Evolutionary conservation across 768 basidiomycete genomes (phyloP), one percentile per base, ranked within the genome.

Genomic region (Hemileccinum impolitum): DNA sequence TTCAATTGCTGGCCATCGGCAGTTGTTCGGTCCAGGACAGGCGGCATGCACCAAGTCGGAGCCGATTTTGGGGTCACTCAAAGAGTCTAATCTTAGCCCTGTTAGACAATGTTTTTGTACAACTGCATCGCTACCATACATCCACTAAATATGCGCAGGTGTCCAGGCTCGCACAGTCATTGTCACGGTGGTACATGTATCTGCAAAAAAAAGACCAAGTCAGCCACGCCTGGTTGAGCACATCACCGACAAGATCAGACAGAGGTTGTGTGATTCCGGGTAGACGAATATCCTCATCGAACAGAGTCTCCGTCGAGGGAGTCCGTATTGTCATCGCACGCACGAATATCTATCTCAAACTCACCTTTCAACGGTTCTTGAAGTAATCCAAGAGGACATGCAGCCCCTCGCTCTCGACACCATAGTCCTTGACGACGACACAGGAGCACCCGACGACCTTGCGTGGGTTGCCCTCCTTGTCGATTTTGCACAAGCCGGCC

Each of bases 401-500:
- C 58, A 95, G 81, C 48, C 94, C 95, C 78, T 95, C 91, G 63
- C 84, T 87, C 78, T 98, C 95, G 48, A 81, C 79, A 63, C 95
- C 95, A 67, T 94, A 97, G 68, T 97, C 91, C 81, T 92, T 98
- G 61, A 99, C 94, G 55, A 97, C 95, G 62, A 98, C 95, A 63
- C 90, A 92, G 63, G 81, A 86, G 77, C 90, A 92, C 47, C 87
- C 86, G 45, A 94, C 91, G 65, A 98, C 77, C 80, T 98, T 98
- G 70, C 95, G 81, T 41, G 95, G 89, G 76, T 96, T 97, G 58
- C 95, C 95, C 77, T 98, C 95, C 64, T 92, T 85, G 77, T 99
- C 95, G 71, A 98, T 94, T 81, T 99, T 99, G 87, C 95, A 97
- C 54, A 99, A 82, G 66, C 95, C 94, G 61, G 92, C 94, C 95